phyloP scores from a whole-genome alignment of 768 basidiomycete species.

The Lactifluus subvellereus region DNA sequence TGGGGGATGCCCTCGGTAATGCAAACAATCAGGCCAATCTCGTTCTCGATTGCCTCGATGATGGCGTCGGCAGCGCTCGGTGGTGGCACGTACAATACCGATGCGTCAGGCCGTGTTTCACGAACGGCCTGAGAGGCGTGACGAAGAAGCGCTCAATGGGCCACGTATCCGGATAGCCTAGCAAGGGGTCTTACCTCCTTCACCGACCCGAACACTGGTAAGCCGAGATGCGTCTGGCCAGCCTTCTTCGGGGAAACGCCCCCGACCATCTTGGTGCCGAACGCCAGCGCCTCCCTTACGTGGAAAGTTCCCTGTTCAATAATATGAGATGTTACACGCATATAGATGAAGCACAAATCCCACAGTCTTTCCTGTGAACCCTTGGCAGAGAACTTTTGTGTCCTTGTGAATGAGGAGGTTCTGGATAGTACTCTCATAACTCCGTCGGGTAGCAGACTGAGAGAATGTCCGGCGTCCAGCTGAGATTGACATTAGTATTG shows the following conservation, averaged over 20 bases:
- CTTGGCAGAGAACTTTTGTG: conserved; percentile 89
- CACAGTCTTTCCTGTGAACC: conserved; percentile 93
- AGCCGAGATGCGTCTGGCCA: conserved; percentile 88
- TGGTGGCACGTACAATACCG: conserved; percentile 97
- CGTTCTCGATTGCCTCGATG: conserved; percentile 97
- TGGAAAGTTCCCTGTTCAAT: conserved; percentile 89
- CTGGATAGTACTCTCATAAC: conserved; percentile 84
- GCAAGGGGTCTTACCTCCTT: conserved; percentile 58
- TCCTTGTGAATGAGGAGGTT: conserved; percentile 93
- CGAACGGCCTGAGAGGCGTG: conserved; percentile 62
- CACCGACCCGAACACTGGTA: conserved; percentile 91
- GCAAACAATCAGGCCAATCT: conserved; percentile 96
- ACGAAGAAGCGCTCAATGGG: conserved; percentile 4
- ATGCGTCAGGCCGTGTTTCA: conserved; percentile 84
- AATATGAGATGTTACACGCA: neutral
- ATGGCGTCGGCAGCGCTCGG: conserved; percentile 94
- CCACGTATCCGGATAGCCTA: neutral
- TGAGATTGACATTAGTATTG: conserved; percentile 26
- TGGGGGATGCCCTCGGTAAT: conserved; percentile 99
- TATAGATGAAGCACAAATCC: neutral
- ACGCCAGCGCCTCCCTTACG: conserved; percentile 85
- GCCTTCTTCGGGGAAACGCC: conserved; percentile 97
- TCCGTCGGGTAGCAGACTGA: conserved; percentile 61
- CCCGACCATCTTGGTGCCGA: conserved; percentile 96
- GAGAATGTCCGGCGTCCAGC: conserved; percentile 78